These are phyloP conservation scores for Mortierella hygrophila DNA, from an alignment of 192 early-diverging fungal species.

Conservation along the genomic window DNA sequence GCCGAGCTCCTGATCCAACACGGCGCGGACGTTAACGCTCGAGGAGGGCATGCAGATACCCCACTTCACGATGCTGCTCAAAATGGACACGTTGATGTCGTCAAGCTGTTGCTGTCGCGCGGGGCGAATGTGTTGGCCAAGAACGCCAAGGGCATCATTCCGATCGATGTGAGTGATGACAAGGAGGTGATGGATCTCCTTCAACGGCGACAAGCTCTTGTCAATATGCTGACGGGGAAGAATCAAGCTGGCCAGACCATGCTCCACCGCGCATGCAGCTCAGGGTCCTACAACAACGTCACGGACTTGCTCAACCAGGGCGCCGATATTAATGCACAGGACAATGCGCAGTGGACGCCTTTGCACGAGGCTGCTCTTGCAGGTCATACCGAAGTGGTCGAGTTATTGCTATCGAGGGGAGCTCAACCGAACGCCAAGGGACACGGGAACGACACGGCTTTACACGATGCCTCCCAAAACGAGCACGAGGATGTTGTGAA, in stretches of 20 bases:
- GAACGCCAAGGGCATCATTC: constrained; percentile 57
- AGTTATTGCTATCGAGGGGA: constrained; percentile 65
- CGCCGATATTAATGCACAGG: constrained; percentile 74
- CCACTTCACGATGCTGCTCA: constrained; percentile 77
- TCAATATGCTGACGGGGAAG: constrained; percentile 45
- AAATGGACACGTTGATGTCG: constrained; percentile 61
- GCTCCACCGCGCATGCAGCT: constrained; percentile 63
- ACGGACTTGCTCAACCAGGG: constrained; percentile 68
- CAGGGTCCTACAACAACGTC: constrained; percentile 65
- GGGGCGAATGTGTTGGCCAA: constrained; percentile 71
- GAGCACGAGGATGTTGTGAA: constrained; percentile 62
- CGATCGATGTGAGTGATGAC: constrained; percentile 63
- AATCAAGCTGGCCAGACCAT: constrained; percentile 64
- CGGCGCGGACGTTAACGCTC: constrained; percentile 65
- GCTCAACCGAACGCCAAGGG: constrained; percentile 71
- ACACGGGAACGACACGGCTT: constrained; percentile 69
- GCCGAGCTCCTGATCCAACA: constrained; percentile 59
- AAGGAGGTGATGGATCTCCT: constrained; percentile 57
- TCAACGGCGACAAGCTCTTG: constrained; percentile 48
- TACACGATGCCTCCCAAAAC: constrained; percentile 77
- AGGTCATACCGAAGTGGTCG: constrained; percentile 61
- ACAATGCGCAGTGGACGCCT: constrained; percentile 76
- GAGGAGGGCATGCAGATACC: constrained; percentile 75
- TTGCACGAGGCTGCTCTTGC: constrained; percentile 67
- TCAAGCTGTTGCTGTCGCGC: constrained; percentile 59